phyloP scores from a whole-genome alignment of 139 green algal species.

The Closterium sp. region DNA sequence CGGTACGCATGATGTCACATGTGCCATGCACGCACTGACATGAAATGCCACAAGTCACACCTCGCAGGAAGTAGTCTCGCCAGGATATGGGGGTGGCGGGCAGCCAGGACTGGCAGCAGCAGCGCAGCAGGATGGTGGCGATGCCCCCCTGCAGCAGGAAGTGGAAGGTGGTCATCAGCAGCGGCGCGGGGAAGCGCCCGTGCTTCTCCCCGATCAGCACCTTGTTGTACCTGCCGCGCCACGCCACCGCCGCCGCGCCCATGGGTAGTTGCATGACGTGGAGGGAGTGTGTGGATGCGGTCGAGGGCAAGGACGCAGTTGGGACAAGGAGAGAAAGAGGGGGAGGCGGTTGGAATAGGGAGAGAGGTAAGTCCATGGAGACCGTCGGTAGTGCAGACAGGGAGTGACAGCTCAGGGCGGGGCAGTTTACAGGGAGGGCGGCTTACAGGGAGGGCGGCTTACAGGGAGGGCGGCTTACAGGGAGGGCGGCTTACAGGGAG shows the following conservation, averaged over 20 bases:
- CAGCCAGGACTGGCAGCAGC: conserved; percentile 8
- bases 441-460: background rate
- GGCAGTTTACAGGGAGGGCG: background rate
- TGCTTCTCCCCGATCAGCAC: conserved; percentile 38
- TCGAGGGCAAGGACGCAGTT: background rate
- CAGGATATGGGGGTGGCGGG: conserved; percentile 4
- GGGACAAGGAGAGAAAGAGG: background rate
- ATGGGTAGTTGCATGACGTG: background rate
- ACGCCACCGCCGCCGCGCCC: background rate
- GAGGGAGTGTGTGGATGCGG: background rate
- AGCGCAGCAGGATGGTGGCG: conserved; percentile 8
- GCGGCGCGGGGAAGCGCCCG: conserved; percentile 33
- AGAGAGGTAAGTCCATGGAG: background rate
- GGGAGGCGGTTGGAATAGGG: background rate
- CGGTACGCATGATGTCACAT: too few species aligned
- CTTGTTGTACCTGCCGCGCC: conserved; percentile 39
- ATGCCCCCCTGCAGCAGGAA: conserved; percentile 40
- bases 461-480: background rate
- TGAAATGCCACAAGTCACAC: background rate
- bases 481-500: too few species aligned
- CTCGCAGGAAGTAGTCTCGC: conserved; percentile 26
- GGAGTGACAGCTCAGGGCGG: too few species aligned
- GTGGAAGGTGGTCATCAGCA: conserved; percentile 49
- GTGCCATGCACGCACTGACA: too few species aligned
- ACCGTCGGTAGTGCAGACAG: too few species aligned